Evolutionary conservation across 2,329 filamentous ascomycete genomes (phyloP), one percentile per base, ranked within the genome.

Genomic region (Penicillium sp.): DNA sequence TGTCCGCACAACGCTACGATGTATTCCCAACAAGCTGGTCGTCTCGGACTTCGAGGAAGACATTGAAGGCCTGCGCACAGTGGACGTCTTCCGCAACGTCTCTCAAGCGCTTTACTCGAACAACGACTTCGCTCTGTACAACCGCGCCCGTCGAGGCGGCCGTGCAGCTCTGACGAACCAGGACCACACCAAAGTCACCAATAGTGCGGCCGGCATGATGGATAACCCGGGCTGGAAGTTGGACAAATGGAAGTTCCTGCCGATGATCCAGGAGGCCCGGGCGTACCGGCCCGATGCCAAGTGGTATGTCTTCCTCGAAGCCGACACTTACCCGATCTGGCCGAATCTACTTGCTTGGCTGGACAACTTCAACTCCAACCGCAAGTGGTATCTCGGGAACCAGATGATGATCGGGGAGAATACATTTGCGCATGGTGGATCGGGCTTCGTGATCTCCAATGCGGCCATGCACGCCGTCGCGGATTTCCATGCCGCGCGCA

Each of bases 1-100:
- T 54, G 71, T 81, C 39, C 65, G 71, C 46, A 80, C 78, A 1
- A 79, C 79, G 0, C 71, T 83, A 23, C 71, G 72, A 53, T 83
- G 81, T 66, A 73, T 80, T 24, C 76, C 78, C 23, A 69, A 81
- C 61, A 78, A 76, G 42, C 71, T 77, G 47, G 75, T 84, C 57
- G 81, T 81, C 63, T 83, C 80, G 49, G 81, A 83, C 64, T 78
- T 76, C 47, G 73, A 76, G 38, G 75, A 80, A 63, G 63, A 72
- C 2, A 75, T 82, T 41, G 68, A 71, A 7, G 78, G 78, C 27
- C 66, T 75, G 42, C 70, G 68, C 12, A 65, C 80, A 4, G 63
- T 78, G 59, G 77, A 81, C 57, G 76, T 75, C 31, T 71, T 82
- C 23, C 70, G 69, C 32, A 69, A 71, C 20, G 68, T 79, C 38